A percentile compares a stretch with the other conserved stretches of the same genome.
These are phyloP conservation scores for Neonothopanus nambi DNA, from an alignment of 1,284 basidiomycete genomes.

Conservation along the genomic window DNA sequence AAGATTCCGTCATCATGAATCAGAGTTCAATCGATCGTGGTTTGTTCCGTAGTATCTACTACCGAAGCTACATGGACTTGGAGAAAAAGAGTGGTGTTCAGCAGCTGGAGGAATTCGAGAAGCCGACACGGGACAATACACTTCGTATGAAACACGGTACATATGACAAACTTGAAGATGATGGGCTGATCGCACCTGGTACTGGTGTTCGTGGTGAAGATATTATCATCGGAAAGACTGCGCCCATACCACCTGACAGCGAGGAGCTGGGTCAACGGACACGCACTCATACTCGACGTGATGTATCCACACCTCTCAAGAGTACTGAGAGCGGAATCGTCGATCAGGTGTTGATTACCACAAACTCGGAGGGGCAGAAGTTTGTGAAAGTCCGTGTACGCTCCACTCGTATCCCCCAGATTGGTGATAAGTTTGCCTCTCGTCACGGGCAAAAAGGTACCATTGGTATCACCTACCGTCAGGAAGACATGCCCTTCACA, in stretches of 20 bases:
- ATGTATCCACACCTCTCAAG: constrained; percentile 97
- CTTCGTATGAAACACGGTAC: constrained; percentile 97
- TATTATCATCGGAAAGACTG: constrained; percentile 99
- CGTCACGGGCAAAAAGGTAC: constrained; percentile 99
- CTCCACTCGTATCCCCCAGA: constrained; percentile 95
- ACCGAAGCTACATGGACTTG: constrained; percentile 96
- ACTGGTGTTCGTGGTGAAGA: constrained; percentile 96
- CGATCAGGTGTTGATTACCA: constrained; percentile 96
- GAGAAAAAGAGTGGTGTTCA: constrained; percentile 97
- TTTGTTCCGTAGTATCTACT: constrained; percentile 98
- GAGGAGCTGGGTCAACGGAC: constrained; percentile 97
- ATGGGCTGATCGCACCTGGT: constrained; percentile 94
- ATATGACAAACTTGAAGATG: constrained; percentile 97
- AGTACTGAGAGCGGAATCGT: constrained; percentile 97
- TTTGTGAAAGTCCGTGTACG: constrained; percentile 98
- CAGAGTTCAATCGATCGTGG: constrained; percentile 98
- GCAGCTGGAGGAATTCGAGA: constrained; percentile 95
- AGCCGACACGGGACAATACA: constrained; percentile 91
- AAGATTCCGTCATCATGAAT: constrained; percentile 99
- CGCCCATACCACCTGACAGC: constrained; percentile 93
- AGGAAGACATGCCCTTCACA: constrained; percentile 99
- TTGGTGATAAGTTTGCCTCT: constrained; percentile 99
- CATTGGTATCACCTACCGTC: constrained; percentile 97
- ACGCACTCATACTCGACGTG: constrained; percentile 86
- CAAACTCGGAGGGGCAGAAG: constrained; percentile 94